Evolutionary conservation across 1,284 basidiomycete genomes (phyloP).

Genomic region (Cystobasidium pallidum): DNA sequence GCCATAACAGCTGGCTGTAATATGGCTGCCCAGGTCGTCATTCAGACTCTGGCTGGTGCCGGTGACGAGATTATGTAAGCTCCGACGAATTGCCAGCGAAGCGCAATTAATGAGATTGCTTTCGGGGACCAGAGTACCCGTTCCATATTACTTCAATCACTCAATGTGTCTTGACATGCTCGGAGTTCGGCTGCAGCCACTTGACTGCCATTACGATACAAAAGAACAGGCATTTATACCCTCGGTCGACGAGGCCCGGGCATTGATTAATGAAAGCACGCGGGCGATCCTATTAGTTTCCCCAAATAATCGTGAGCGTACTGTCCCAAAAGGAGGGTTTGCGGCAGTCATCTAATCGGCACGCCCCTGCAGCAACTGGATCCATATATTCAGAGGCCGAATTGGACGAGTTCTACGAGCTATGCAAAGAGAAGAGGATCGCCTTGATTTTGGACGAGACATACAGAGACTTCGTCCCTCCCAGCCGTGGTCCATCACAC

Average conservation of each 20-base stretch:
- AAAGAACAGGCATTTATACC: conserved; percentile 66
- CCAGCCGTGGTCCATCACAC: conserved; percentile 62
- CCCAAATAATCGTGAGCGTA: conserved; percentile 70
- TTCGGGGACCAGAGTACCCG: conserved; percentile 23
- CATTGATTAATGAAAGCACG: conserved; percentile 65
- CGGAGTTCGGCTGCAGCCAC: conserved; percentile 64
- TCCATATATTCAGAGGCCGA: conserved; percentile 68
- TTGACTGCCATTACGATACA: conserved; percentile 63
- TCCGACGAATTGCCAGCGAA: background rate
- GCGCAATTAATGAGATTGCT: background rate
- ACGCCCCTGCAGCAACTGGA: conserved; percentile 73
- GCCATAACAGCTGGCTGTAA: conserved; percentile 58
- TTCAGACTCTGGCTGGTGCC: conserved; percentile 69
- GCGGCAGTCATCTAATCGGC: too few species aligned
- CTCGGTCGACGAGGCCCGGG: conserved; percentile 61
- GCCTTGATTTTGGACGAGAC: conserved; percentile 87
- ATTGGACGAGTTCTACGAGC: conserved; percentile 66
- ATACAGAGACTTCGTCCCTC: conserved; percentile 77
- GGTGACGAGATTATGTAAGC: conserved; percentile 70
- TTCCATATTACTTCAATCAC: conserved; percentile 65
- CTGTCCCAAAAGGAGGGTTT: too few species aligned
- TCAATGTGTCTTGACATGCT: conserved; percentile 47
- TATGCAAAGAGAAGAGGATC: conserved; percentile 66
- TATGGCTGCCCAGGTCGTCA: conserved; percentile 68
- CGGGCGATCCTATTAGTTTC: conserved; percentile 74